phyloP scores from a whole-genome alignment of 805 yeast genomes.

The Barnettozyma wickerhamii region DNA sequence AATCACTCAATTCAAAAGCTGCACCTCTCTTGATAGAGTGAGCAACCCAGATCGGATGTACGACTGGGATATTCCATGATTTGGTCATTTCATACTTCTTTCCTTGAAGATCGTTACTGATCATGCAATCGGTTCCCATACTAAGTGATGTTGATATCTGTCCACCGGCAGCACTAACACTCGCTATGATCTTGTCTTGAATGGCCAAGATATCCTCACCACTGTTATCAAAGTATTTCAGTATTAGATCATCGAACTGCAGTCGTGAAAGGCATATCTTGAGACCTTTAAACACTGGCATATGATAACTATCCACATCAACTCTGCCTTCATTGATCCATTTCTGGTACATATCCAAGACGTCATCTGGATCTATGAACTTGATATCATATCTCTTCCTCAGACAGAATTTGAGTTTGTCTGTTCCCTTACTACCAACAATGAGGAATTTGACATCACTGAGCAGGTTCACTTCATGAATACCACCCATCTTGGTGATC shows the following conservation, averaged over 20 bases:
- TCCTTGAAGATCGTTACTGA: conserved; percentile 49
- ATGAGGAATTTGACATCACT: conserved; percentile 55
- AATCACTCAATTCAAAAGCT: conserved; percentile 29
- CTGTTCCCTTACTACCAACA: conserved; percentile 58
- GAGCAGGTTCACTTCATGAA: conserved; percentile 51
- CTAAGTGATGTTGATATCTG: conserved; percentile 47
- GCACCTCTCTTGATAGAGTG: conserved; percentile 36
- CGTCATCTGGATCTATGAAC: conserved; percentile 45
- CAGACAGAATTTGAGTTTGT: conserved; percentile 49
- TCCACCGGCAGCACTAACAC: conserved; percentile 45
- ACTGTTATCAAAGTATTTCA: conserved; percentile 13
- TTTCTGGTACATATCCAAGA: conserved; percentile 39
- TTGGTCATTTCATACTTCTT: conserved; percentile 45
- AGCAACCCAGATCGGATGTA: conserved; percentile 39
- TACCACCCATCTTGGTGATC: conserved; percentile 57
- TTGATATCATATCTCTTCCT: conserved; percentile 50
- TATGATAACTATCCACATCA: conserved; percentile 23
- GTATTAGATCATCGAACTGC: conserved; percentile 16
- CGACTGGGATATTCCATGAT: conserved; percentile 36
- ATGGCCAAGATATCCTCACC: conserved; percentile 10
- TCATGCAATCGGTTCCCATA: conserved; percentile 37
- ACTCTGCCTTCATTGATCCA: conserved; percentile 47
- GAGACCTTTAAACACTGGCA: conserved; percentile 43
- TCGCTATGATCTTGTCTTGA: conserved; percentile 29
- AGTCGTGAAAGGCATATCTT: conserved; percentile 36